A percentile compares a stretch with the other conserved stretches of the same genome.
Conservation (phyloP, 192 early-diverging fungal species). For the Coemansia sp. region DNA sequence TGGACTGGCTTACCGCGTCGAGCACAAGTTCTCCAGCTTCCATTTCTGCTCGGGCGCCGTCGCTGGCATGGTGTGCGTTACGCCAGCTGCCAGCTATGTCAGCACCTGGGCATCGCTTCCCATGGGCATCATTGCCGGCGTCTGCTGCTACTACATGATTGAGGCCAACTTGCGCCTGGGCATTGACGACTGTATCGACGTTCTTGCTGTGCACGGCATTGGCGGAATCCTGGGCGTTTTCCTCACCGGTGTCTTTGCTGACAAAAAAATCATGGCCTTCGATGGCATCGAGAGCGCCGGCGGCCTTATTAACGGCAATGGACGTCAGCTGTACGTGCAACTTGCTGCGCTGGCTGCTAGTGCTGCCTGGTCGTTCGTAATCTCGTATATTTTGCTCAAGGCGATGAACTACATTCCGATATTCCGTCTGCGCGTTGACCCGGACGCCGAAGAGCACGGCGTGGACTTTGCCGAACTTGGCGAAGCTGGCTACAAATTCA, state of each 20-base stretch:
- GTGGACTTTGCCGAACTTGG: conserved; percentile 56
- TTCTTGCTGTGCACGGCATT: conserved; percentile 74
- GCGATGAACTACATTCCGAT: conserved; percentile 59
- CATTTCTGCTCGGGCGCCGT: conserved; percentile 89
- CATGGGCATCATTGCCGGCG: conserved; percentile 69
- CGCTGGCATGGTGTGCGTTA: conserved; percentile 85
- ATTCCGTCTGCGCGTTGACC: conserved; percentile 55
- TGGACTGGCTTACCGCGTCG: conserved; percentile 66
- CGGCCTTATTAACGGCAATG: conserved; percentile 70
- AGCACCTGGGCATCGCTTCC: conserved; percentile 69
- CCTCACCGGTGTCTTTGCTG: conserved; percentile 91
- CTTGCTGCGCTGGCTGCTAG: conserved; percentile 63
- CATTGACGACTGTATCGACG: conserved; percentile 82
- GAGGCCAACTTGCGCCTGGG: conserved; percentile 64
- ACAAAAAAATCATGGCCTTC: conserved; percentile 67
- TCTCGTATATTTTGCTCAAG: conserved; percentile 58
- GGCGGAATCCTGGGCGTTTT: conserved; percentile 76
- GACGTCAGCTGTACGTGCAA: conserved; percentile 67
- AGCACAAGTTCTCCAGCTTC: conserved; percentile 74
- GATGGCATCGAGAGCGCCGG: conserved; percentile 57
- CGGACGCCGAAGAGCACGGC: conserved; percentile 56
- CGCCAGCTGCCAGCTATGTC: conserved; percentile 80
- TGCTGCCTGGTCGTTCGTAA: conserved; percentile 61
- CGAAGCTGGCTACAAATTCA: conserved; percentile 53
- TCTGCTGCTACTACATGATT: conserved; percentile 65